These are phyloP conservation scores for Rhizophora mangle DNA, from an alignment of 345 rosid genomes.

Conservation along the genomic window DNA sequence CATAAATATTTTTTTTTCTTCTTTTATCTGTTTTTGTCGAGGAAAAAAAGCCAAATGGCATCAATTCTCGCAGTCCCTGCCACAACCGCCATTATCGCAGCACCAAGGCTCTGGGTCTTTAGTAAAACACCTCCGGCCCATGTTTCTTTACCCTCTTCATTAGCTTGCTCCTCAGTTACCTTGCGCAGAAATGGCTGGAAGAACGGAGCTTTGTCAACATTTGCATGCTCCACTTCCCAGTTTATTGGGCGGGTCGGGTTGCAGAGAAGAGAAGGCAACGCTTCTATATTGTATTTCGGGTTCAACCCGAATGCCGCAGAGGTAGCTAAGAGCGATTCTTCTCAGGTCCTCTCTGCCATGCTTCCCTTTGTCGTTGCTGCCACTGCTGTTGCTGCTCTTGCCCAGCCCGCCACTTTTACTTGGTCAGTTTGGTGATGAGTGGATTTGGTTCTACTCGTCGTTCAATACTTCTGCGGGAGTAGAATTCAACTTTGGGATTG, in stretches of 20 bases:
- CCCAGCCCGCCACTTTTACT: conserved; percentile 77
- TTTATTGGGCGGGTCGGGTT: conserved; percentile 72
- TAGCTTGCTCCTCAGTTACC: conserved; percentile 10
- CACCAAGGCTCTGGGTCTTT: conserved; percentile 13
- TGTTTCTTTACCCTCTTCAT: conserved; percentile 15
- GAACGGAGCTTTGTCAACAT: conserved; percentile 31
- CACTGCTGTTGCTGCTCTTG: conserved; percentile 82
- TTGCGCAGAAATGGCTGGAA: conserved; percentile 6
- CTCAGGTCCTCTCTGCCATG: conserved; percentile 77
- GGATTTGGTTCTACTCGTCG: not conserved
- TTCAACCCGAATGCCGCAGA: conserved; percentile 33
- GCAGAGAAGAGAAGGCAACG: conserved; percentile 73
- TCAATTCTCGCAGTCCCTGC: conserved; percentile 25
- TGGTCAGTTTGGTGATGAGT: conserved; percentile 42
- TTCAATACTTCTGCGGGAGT: not conserved
- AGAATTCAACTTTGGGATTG: not conserved
- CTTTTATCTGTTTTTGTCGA: not conserved
- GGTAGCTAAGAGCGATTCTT: conserved; percentile 42
- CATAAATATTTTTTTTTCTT: not conserved
- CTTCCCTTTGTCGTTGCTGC: conserved; percentile 86
- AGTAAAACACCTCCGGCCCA: not conserved
- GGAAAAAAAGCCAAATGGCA: conserved; percentile 31
- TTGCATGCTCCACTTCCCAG: conserved; percentile 66
- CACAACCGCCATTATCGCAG: conserved; percentile 5
- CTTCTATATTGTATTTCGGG: conserved; percentile 61